These are phyloP conservation scores for Cordyceps cicadae DNA, from an alignment of 2,329 filamentous ascomycete genomes.

Conservation along the genomic window DNA sequence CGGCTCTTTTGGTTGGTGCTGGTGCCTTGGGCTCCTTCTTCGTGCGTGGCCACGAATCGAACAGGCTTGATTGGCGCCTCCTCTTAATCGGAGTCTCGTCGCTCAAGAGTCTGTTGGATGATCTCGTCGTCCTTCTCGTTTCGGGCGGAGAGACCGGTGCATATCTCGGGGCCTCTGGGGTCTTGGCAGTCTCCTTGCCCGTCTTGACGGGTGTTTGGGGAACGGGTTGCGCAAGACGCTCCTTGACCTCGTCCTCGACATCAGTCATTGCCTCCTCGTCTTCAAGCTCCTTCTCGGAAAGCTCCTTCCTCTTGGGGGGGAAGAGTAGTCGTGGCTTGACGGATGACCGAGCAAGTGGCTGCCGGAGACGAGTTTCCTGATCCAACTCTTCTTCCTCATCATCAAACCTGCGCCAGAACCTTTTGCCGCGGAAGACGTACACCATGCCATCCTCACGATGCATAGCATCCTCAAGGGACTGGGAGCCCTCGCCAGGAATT, in stretches of 20 bases:
- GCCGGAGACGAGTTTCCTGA: constrained; percentile 26
- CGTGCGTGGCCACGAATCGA: constrained; percentile 60
- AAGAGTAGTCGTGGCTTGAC: constrained; percentile 68
- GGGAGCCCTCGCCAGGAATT: constrained; percentile 48
- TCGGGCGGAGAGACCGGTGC: constrained; percentile 55
- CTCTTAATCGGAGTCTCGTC: constrained; percentile 34
- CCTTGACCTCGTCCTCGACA: constrained; percentile 42
- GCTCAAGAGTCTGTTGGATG: constrained; percentile 40
- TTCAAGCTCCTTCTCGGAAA: constrained; percentile 37
- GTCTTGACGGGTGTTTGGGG: constrained; percentile 32
- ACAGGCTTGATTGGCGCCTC: constrained; percentile 43
- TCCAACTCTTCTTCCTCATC: constrained; percentile 31
- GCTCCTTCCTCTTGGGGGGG: constrained; percentile 41
- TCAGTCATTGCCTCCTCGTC: constrained; percentile 54
- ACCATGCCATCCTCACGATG: constrained; percentile 64
- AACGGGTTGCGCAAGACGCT: constrained; percentile 18
- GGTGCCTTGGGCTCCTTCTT: constrained; percentile 52
- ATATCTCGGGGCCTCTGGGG: constrained; percentile 48
- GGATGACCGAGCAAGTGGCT: constrained; percentile 55
- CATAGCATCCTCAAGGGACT: constrained; percentile 54
- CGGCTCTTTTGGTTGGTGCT: constrained; percentile 37
- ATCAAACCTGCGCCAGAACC: constrained; percentile 62
- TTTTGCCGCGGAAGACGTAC: constrained; percentile 74
- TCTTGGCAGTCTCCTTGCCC: constrained; percentile 24
- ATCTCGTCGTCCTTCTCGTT: constrained; percentile 52